Conservation (phyloP, 106 monocot species). For the Posidonia australis region DNA sequence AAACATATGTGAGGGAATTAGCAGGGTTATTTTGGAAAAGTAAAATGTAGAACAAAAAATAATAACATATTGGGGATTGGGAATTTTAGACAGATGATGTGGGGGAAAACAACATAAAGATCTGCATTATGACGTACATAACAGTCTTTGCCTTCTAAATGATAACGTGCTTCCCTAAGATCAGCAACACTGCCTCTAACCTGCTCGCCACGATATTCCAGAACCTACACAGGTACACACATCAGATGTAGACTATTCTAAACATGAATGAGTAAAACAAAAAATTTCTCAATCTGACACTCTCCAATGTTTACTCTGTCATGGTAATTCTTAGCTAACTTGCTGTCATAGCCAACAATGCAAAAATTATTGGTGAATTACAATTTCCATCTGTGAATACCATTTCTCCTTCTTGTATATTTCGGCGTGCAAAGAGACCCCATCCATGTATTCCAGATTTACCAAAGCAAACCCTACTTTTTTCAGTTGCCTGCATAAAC, state of each 20-base stretch:
- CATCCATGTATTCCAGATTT: constrained; percentile 99
- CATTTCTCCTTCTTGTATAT: constrained; percentile 99
- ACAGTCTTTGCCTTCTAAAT: constrained; percentile 71
- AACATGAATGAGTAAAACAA: neutral
- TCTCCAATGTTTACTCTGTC: no score
- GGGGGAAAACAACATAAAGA: neutral
- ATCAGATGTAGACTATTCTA: neutral
- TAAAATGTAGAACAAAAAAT: constrained; percentile 6
- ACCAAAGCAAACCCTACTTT: constrained; percentile 78
- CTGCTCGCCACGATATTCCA: constrained; percentile 95
- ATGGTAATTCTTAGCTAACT: neutral
- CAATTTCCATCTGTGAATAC: constrained; percentile 23
- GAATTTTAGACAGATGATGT: neutral
- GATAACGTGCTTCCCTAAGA: constrained; percentile 71
- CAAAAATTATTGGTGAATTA: neutral
- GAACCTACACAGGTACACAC: constrained; percentile 36
- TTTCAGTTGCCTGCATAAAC: constrained; percentile 63
- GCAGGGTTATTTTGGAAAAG: no score
- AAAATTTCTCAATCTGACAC: neutral
- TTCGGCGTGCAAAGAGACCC: constrained; percentile 86
- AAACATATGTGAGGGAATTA: no score
- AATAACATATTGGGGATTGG: neutral
- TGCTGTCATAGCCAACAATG: neutral
- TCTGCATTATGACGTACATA: constrained; percentile 47
- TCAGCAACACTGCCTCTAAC: constrained; percentile 83